phyloP scores from a whole-genome alignment of 495 filamentous ascomycete species.

The Aspergillus asperescens region DNA sequence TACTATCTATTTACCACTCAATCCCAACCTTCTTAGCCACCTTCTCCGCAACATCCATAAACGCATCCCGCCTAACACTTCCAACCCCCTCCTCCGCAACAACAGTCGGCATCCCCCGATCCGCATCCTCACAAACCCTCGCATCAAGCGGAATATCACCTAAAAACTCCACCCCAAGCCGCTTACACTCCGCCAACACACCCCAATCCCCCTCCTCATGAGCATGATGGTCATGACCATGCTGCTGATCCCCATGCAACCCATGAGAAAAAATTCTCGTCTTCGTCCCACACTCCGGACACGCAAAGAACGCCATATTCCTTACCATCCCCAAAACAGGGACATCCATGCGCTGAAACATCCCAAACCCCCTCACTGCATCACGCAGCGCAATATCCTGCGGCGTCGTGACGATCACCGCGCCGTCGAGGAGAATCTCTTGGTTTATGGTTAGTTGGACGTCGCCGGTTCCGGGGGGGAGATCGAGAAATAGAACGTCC shows the following conservation, averaged over 20 bases:
- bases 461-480: slow-evolving; percentile 93
- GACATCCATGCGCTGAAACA: slow-evolving; percentile 79
- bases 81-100: slow-evolving; percentile 76
- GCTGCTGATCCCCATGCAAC: slow-evolving; percentile 17
- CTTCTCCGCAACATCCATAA: slow-evolving; percentile 61
- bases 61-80: slow-evolving; percentile 64
- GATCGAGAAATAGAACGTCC: slow-evolving; percentile 82
- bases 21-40: slow-evolving; percentile 50
- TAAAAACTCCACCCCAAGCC: slow-evolving; percentile 67
- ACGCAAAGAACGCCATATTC: slow-evolving; percentile 88
- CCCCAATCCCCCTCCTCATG: slow-evolving; percentile 41
- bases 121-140: slow-evolving; percentile 81
- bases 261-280: slow-evolving; percentile 71
- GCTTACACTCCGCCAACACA: slow-evolving; percentile 52
- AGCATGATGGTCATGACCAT: slow-evolving; percentile 20
- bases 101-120: slow-evolving; percentile 84
- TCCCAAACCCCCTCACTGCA: slow-evolving; percentile 80
- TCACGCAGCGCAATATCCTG: slow-evolving; percentile 87
- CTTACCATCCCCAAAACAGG: slow-evolving; percentile 87
- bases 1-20: slow-evolving; percentile 15
- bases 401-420: slow-evolving; percentile 88
- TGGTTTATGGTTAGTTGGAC: slow-evolving; percentile 91
- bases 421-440: slow-evolving; percentile 78
- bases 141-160: slow-evolving; percentile 89
- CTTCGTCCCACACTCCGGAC: slow-evolving; percentile 65